phyloP scores from a whole-genome alignment of 345 rosid genomes.

The Eucalyptus marginata region DNA sequence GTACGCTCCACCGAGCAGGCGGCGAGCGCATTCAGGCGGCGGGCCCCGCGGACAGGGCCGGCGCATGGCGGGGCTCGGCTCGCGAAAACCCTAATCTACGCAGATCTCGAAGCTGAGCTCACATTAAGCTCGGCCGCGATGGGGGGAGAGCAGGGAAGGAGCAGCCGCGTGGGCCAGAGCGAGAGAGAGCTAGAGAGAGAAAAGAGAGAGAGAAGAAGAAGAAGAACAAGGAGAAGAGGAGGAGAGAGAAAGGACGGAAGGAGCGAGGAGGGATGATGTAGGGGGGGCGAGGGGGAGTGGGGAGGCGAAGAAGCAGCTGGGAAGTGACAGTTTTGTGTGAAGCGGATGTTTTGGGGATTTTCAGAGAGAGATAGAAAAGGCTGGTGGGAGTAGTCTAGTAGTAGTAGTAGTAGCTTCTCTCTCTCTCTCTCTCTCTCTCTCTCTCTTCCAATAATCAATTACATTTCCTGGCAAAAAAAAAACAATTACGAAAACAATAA shows the following conservation, averaged over 20 bases:
- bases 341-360: slow-evolving; percentile 1
- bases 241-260: neutral
- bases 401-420: neutral
- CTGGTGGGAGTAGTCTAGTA: neutral
- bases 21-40: neutral
- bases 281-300: neutral
- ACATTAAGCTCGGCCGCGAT: neutral
- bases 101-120: neutral
- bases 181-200: neutral
- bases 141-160: neutral
- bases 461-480: neutral
- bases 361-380: neutral
- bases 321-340: neutral
- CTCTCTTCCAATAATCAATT: neutral
- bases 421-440: neutral
- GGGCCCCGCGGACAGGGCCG: neutral
- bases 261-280: neutral
- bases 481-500: too few species aligned
- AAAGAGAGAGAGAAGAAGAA: too few species aligned
- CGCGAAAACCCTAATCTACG: neutral
- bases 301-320: neutral
- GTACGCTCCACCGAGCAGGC: neutral
- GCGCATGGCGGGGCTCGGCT: neutral
- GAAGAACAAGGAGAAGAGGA: neutral
- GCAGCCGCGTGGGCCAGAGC: neutral